Evolutionary conservation across 2,329 filamentous ascomycete species (phyloP).

Genomic region (Fusarium decemcellulare): DNA sequence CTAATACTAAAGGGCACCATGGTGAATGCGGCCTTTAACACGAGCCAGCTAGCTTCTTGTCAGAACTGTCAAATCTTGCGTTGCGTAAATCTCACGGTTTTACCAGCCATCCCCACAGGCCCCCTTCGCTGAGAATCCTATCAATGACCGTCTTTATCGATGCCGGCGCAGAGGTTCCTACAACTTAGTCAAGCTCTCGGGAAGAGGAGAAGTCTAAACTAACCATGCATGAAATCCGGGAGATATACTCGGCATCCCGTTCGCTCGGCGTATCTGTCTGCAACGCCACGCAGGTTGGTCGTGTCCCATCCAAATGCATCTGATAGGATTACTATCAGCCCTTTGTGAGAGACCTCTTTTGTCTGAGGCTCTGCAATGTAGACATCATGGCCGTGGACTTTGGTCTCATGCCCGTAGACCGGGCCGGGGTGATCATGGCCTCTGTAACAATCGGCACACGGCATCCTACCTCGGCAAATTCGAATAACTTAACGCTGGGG

Average conservation of each 20-base stretch:
- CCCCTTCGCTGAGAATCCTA: slow-evolving; percentile 7
- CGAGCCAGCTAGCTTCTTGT: slow-evolving; percentile 2
- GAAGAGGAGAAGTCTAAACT: neutral
- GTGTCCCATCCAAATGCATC: slow-evolving; percentile 5
- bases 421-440: slow-evolving; percentile 2
- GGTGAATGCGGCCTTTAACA: slow-evolving; percentile 6
- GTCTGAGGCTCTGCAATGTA: slow-evolving; percentile 5
- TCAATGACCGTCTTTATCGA: slow-evolving; percentile 6
- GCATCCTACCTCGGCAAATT: neutral
- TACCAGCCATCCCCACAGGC: slow-evolving; percentile 5
- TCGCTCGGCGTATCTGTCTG: slow-evolving; percentile 7
- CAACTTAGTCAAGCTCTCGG: too few species aligned
- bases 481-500: neutral
- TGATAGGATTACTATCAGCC: neutral
- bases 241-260: slow-evolving; percentile 5
- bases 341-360: neutral
- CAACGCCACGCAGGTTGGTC: slow-evolving; percentile 7
- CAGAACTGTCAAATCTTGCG: slow-evolving; percentile 1
- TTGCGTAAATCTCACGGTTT: slow-evolving; percentile 4
- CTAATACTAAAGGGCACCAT: slow-evolving; percentile 4
- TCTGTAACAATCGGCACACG: slow-evolving; percentile 2
- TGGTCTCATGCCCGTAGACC: neutral
- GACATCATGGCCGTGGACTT: slow-evolving; percentile 1
- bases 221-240: slow-evolving; percentile 14
- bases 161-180: slow-evolving; percentile 10